Evolutionary conservation across 352 stramenopile species (phyloP), one percentile per base, ranked within the genome.

Genomic region (Plasmopara viticola): DNA sequence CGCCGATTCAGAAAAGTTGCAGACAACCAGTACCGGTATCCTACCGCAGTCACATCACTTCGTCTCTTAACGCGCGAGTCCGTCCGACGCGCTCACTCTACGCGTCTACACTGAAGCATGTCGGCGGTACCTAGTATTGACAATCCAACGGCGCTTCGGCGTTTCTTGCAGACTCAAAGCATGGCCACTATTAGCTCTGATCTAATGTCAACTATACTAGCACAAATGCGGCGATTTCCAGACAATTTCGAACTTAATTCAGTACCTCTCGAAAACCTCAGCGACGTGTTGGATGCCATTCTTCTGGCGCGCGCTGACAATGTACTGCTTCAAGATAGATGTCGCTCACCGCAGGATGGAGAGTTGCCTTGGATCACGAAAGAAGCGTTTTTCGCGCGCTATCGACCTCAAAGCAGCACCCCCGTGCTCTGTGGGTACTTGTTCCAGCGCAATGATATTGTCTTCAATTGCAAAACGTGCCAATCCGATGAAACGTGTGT

Each of bases 401-500:
- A 86, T 44, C 75, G 74, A 53, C 70, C 79, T 39, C 70, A 72
- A 39, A 78, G 66, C 35, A 72, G 66, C 33, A 68, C 71, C 0
- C 76, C 79, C 34, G 64, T 68, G 5, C 73, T 90, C 8, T 99
- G 96, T 64, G 95, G 95, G 14, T 98, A 98, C 68, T 73, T 98
- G 28, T 98, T 99, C 64, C 83, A 97, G 54, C 77, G 90, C 5
- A 96, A 97, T 48, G 96, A 99, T 73, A 97, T 99, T 63, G 94
- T 94, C 17, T 99, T 97, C 89, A 98, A 98, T 64, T 99, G 97
- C 78, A 88, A 95, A 38, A 98, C 95, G 51, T 99, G 97, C 66
- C 94, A 99, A 62, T 86, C 90, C 9, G 97, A 99, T 68, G 78
- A 92, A 56, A 99, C 96, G 30, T 99, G 95, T 53, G 97, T 99